phyloP scores from a whole-genome alignment of 345 rosid genomes.

The Hypericum androsaemum region DNA sequence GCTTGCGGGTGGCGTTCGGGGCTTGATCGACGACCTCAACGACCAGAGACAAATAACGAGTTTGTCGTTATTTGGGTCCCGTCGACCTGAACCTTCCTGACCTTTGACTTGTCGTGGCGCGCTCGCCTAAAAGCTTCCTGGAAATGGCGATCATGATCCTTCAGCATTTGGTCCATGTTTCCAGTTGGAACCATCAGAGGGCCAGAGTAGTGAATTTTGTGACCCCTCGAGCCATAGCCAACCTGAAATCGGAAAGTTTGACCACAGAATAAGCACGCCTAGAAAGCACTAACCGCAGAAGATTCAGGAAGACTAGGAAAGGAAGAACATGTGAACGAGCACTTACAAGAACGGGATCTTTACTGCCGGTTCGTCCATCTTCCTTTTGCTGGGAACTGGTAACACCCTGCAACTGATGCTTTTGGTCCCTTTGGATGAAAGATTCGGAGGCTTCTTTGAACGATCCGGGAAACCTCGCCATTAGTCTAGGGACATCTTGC shows the following conservation, averaged over 20 bases:
- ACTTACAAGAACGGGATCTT: constrained; percentile 76
- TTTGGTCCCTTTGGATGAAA: constrained; percentile 42
- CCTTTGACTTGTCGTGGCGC: constrained; percentile 73
- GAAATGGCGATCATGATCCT: constrained; percentile 93
- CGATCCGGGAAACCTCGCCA: constrained; percentile 77
- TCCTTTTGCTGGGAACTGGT: constrained; percentile 35
- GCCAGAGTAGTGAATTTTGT: constrained; percentile 89
- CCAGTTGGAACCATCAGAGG: constrained; percentile 81
- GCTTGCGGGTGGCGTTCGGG: constrained; percentile 2
- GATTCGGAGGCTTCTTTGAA: constrained; percentile 77
- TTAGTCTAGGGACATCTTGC: constrained; percentile 50
- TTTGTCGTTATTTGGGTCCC: constrained; percentile 48
- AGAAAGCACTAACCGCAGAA: not conserved
- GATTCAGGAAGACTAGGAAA: not conserved
- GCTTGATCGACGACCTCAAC: constrained; percentile 30
- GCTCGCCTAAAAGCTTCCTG: constrained; percentile 93
- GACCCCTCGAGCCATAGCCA: constrained; percentile 87
- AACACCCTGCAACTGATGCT: constrained; percentile 32
- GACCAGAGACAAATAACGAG: constrained; percentile 70
- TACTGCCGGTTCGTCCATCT: constrained; percentile 52
- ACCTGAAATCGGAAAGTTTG: constrained; percentile 31
- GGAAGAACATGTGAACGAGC: not conserved
- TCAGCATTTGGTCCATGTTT: constrained; percentile 87
- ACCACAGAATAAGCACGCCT: not conserved
- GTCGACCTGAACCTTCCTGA: constrained; percentile 54